Evolutionary conservation across 2,329 filamentous ascomycete species (phyloP), one percentile per base, ranked within the genome.

Genomic region (Hysterium pulicare): DNA sequence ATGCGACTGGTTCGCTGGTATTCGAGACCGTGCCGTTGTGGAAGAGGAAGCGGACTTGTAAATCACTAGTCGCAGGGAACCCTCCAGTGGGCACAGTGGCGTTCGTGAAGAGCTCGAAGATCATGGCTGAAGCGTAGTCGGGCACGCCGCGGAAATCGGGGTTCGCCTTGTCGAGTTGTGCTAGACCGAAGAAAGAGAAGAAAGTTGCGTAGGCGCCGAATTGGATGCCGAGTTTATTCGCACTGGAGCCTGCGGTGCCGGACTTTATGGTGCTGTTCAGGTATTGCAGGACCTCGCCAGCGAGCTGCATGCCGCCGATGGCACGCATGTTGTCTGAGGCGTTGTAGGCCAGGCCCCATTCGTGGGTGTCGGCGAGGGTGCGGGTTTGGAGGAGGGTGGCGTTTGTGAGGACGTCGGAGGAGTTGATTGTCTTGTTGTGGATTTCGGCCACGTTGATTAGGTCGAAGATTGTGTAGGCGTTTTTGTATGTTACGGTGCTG

Each of bases 341-440:
- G 70, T 94, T 91, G 78, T 85, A 94, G 40, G 87, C 87, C 11
- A 93, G 81, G 58, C 83, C 84, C 74, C 79, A 95, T 66, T 96
- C 86, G 66, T 93, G 87, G 45, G 73, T 71, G 62, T 90, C 82
- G 53, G 90, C 90, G 23, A 93, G 80, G n/a, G 78, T 77, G 54
- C 78, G 76, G 43, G 93, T 78, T 61, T 86, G 79, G 54, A 71
- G 62, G 42, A 88, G 72, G 20, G 77, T 76, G 28, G 71, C 54
- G 35, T 81, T 84, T 47, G 90, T 76, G 34, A 87, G 72, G 39
- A 79, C 61, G 19, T 70, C 60, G 3, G 76, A 76, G 20, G 59
- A 58, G 31, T 78, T 74, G 55, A 88, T 85, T 48, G 70, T 73
- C n/a, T 69, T 51, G 65, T 84, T 84, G 68, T 84, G 79, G 59